Conservation (phyloP, 192 early-diverging fungal species). For the Ambispora gerdemannii region DNA sequence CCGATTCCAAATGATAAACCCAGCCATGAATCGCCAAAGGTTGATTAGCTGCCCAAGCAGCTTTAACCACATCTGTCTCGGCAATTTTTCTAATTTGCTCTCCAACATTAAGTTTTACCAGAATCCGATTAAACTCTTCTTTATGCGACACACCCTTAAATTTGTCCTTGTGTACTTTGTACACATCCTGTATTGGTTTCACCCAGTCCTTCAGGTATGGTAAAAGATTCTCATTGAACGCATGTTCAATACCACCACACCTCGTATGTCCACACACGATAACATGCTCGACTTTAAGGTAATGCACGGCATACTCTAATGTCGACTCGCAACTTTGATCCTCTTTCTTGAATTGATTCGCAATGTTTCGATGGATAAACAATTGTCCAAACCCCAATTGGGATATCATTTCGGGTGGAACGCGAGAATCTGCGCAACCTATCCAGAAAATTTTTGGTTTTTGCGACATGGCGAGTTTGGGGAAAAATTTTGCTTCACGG, state of each 20-base stretch:
- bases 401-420: constrained; percentile 77
- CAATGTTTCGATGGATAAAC: constrained; percentile 98
- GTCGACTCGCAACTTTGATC: constrained; percentile 84
- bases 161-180: constrained; percentile 86
- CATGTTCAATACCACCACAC: constrained; percentile 75
- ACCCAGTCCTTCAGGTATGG: constrained; percentile 56
- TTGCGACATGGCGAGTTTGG: constrained; percentile 68
- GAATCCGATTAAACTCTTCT: constrained; percentile 46
- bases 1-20: constrained; percentile 65
- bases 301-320: constrained; percentile 90
- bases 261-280: constrained; percentile 86
- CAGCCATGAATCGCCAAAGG: constrained; percentile 70
- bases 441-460: constrained; percentile 87
- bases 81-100: constrained; percentile 67
- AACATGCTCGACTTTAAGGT: constrained; percentile 89
- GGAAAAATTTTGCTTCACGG: constrained; percentile 70
- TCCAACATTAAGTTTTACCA: constrained; percentile 77
- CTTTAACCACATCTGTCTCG: constrained; percentile 73
- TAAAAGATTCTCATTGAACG: too few species aligned
- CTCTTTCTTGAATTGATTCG: constrained; percentile 79
- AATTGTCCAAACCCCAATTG: constrained; percentile 75
- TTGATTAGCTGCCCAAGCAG: constrained; percentile 75
- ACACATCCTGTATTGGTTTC: constrained; percentile 71
- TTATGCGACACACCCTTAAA: constrained; percentile 78
- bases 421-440: constrained; percentile 93